Evolutionary conservation across 441 rosid species (phyloP).

Genomic region (Pelargonium fulgidum): DNA sequence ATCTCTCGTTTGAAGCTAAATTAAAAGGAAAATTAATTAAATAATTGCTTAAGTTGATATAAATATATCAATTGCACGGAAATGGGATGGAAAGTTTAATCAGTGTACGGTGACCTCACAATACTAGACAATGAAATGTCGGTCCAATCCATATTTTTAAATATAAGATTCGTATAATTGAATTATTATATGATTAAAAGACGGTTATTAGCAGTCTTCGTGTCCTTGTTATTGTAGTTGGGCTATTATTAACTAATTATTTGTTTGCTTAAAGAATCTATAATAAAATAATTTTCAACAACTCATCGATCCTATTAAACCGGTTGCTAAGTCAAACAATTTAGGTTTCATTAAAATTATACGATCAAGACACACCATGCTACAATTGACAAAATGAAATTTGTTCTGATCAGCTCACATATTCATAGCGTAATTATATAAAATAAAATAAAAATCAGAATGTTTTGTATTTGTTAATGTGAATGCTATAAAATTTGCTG

Average conservation of each 20-base stretch:
- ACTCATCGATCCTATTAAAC: slow-evolving; percentile 3
- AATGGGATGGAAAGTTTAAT: not conserved
- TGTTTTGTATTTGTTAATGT: no score
- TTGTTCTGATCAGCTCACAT: no score
- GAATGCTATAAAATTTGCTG: no score
- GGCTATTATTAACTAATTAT: not conserved
- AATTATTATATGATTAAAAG: slow-evolving; percentile 3
- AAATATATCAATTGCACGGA: not conserved
- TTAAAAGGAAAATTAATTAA: no score
- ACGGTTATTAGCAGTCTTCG: slow-evolving; percentile 17
- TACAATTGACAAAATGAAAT: no score
- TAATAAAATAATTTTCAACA: not conserved
- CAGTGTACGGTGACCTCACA: slow-evolving; percentile 14
- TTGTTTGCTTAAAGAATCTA: not conserved
- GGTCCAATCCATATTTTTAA: slow-evolving; percentile 19
- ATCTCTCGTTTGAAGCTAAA: no score
- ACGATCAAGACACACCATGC: not conserved
- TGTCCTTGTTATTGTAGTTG: slow-evolving; percentile 8
- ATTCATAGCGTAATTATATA: no score
- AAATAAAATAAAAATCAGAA: no score
- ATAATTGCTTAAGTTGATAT: not conserved
- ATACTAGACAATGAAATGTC: slow-evolving; percentile 18
- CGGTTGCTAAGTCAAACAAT: not conserved
- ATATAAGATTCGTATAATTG: slow-evolving; percentile 15
- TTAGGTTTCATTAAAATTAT: not conserved